Percentiles rank a stretch among this genome's conserved stretches.
Evolutionary conservation across 2,329 filamentous ascomycete species (phyloP).

Genomic region (Byssochlamys sp.): DNA sequence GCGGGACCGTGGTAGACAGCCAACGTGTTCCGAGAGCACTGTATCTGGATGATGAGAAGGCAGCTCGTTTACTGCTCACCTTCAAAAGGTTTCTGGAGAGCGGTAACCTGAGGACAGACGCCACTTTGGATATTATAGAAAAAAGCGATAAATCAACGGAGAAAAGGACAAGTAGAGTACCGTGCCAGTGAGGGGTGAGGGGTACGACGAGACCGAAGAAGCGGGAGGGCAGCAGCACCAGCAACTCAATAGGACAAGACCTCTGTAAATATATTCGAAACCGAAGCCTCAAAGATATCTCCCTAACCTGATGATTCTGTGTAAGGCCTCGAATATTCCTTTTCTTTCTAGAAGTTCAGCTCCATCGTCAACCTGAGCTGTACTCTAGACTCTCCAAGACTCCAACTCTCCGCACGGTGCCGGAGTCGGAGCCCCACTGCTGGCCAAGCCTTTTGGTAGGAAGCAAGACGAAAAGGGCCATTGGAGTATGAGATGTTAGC

Average conservation of each 20-base stretch:
- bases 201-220: not conserved
- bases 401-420: not conserved
- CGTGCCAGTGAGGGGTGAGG: not conserved
- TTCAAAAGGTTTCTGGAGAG: not conserved
- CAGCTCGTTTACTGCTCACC: not conserved
- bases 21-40: not conserved
- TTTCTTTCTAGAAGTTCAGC: not conserved
- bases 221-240: not conserved
- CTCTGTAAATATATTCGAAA: not conserved
- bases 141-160: not conserved
- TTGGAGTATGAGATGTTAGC: too few species aligned
- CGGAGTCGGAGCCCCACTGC: not conserved
- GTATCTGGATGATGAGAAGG: not conserved
- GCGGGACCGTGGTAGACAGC: not conserved
- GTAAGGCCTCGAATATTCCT: not conserved
- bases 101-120: not conserved
- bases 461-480: too few species aligned
- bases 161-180: not conserved
- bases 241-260: not conserved
- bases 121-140: not conserved
- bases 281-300: not conserved
- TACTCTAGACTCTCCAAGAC: not conserved
- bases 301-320: not conserved
- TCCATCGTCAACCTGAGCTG: not conserved
- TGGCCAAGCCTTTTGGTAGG: not conserved